Evolutionary conservation across 352 stramenopile genomes (phyloP).

Genomic region (Phytophthora cactorum): DNA sequence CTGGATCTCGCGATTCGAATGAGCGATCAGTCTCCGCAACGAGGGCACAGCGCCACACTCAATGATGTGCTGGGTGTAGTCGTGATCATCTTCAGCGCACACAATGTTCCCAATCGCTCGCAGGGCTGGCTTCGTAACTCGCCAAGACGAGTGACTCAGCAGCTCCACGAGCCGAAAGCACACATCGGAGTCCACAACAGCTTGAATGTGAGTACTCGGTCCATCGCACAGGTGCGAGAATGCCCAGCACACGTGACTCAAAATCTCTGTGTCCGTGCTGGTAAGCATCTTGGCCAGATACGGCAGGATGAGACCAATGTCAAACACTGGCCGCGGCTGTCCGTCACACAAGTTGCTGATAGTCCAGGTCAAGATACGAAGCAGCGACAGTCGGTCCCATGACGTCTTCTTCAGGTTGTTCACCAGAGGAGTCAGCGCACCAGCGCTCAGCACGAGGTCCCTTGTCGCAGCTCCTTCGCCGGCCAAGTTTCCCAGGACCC

Average conservation of each 20-base stretch:
- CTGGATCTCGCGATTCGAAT: constrained; percentile 98
- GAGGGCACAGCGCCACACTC: constrained; percentile 96
- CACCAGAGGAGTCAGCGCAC: constrained; percentile 85
- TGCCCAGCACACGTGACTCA: constrained; percentile 96
- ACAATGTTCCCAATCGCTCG: constrained; percentile 99
- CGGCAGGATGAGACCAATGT: constrained; percentile 90
- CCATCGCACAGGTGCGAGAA: constrained; percentile 98
- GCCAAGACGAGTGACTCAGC: constrained; percentile 92
- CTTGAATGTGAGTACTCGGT: constrained; percentile 96
- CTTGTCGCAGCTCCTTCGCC: constrained; percentile 89
- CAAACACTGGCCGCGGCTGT: constrained; percentile 88
- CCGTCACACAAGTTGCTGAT: constrained; percentile 94
- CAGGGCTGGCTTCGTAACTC: constrained; percentile 96
- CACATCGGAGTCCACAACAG: constrained; percentile 91
- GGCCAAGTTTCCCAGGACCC: constrained; percentile 93
- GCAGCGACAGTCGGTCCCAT: constrained; percentile 82
- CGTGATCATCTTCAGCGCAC: constrained; percentile 95
- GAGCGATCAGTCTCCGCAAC: constrained; percentile 93
- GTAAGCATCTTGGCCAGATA: constrained; percentile 92
- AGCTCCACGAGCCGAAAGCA: constrained; percentile 94
- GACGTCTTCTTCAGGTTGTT: constrained; percentile 90
- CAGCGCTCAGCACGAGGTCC: constrained; percentile 88
- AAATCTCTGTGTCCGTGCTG: constrained; percentile 95
- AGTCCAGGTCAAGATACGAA: constrained; percentile 93
- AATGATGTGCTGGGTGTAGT: constrained; percentile 96